A percentile compares a stretch with the other conserved stretches of the same genome.
phyloP scores from a whole-genome alignment of 805 yeast species.

The Osmozyma mogii region DNA sequence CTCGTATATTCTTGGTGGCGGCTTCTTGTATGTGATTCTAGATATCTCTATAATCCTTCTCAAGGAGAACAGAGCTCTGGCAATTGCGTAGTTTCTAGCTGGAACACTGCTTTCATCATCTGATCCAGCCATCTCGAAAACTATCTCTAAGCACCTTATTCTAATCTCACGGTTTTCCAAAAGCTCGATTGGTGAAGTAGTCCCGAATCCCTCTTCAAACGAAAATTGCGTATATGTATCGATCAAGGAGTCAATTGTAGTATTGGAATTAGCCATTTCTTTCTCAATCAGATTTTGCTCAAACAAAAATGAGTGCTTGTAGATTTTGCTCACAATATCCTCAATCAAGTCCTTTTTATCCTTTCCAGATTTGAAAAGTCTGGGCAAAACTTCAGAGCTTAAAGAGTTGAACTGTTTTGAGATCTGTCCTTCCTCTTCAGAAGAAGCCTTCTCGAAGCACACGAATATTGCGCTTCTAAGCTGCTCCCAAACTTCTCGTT shows the following conservation, averaged over 20 bases:
- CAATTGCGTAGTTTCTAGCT: constrained; percentile 35
- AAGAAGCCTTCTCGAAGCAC: constrained; percentile 25
- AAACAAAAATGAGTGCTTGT: constrained; percentile 54
- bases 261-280: constrained; percentile 17
- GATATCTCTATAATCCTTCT: constrained; percentile 59
- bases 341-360: constrained; percentile 21
- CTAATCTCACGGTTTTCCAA: constrained; percentile 43
- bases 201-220: constrained; percentile 50
- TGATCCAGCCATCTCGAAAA: constrained; percentile 36
- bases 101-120: constrained; percentile 6
- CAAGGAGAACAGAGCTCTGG: constrained; percentile 54
- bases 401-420: constrained; percentile 33
- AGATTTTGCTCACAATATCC: constrained; percentile 41
- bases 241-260: constrained; percentile 29
- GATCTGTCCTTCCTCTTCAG: constrained; percentile 39
- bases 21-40: constrained; percentile 49
- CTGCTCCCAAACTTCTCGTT: constrained; percentile 30
- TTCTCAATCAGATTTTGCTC: constrained; percentile 48
- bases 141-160: constrained; percentile 42
- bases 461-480: constrained; percentile 34
- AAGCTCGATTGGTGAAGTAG: constrained; percentile 44
- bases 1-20: constrained; percentile 59
- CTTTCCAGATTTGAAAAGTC: too few species aligned
- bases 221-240: constrained; percentile 20
- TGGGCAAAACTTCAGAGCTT: constrained; percentile 34